Conservation (phyloP, 495 filamentous ascomycete species). For the Penicillium turbatum region DNA sequence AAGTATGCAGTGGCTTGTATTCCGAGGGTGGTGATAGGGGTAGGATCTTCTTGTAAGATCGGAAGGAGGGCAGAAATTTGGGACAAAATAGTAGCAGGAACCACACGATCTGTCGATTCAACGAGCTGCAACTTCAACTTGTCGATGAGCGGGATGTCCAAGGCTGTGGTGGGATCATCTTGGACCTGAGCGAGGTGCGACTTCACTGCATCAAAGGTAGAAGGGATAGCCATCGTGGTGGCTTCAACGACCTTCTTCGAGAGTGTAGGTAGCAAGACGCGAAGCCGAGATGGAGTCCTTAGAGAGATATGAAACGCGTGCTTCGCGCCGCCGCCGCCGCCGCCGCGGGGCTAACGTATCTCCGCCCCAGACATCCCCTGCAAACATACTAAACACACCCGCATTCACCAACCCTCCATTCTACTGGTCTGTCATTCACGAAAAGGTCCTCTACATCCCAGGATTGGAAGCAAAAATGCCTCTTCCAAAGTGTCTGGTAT, state of each 20-base stretch:
- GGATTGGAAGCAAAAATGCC: constrained; percentile 23
- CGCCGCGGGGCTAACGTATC: constrained; percentile 14
- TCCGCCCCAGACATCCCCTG: constrained; percentile 10
- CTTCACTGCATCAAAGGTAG: constrained; percentile 36
- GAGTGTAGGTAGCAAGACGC: neutral
- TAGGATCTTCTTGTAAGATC: constrained; percentile 48
- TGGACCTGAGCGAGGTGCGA: constrained; percentile 36
- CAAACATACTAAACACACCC: constrained; percentile 21
- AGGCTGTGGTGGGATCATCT: constrained; percentile 30
- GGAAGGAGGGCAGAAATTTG: constrained; percentile 46
- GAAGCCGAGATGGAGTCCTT: neutral
- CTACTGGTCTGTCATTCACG: constrained; percentile 4
- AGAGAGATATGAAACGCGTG: neutral
- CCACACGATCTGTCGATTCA: constrained; percentile 30
- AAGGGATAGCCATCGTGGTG: constrained; percentile 36
- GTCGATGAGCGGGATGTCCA: constrained; percentile 37
- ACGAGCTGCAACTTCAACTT: constrained; percentile 41
- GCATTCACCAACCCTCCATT: constrained; percentile 7
- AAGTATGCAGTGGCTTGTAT: constrained; percentile 36
- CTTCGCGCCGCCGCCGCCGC: neutral
- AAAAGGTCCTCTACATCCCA: neutral
- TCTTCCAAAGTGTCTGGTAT: constrained; percentile 51
- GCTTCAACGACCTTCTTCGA: neutral
- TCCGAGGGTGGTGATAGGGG: constrained; percentile 43
- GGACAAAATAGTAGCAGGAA: constrained; percentile 41